Evolutionary conservation across 768 basidiomycete genomes (phyloP), one percentile per base, ranked within the genome.

Genomic region (Kwoniella pini): DNA sequence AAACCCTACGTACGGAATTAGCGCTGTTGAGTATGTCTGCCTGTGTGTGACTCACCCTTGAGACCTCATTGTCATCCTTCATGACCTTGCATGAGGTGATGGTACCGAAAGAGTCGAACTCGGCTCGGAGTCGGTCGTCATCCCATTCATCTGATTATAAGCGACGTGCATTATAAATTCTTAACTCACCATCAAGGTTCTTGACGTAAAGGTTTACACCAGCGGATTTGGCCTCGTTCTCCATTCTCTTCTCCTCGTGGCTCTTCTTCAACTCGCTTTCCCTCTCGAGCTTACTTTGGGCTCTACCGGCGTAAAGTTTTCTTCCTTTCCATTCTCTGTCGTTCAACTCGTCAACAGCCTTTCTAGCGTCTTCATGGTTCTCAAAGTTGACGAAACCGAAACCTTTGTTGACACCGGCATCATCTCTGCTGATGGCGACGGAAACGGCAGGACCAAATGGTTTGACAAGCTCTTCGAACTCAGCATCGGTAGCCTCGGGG

Each of bases 141-240:
- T 97, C 92, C 78, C 79, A 78, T 57, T 96, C 84, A 70, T 96
- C 94, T 74, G 64, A 12, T 44, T 13, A 49, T 64, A 53, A 67
- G 68, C 59, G 27, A 4, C 3, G 42, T 22, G 27, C 30, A 17
- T 17, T 48, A 3, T 7, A 30, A 48, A 19, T 31, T n/a, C 13
- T 52, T 22, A 22, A 67, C 77, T 72, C 69, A 79, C 97, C 95
- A 80, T 97, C 95, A 79, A 99, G 81, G 82, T 99, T 99, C 86
- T 98, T 99, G 86, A 98, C 88, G 83, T 98, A 99, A 58, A 99
- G 84, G 83, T 99, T 99, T 80, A 97, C 94, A 58, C 96, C 96
- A 71, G 96, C 93, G 74, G 91, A 96, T 81, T 99, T 99, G 87
- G 87, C 89, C 74, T 94, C 80, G 80, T 94, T 93, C 85, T 99